Base-by-base conservation (phyloP, 1,139 yeast species). In the Hyphopichia wangnamkhiaoensis region DNA sequence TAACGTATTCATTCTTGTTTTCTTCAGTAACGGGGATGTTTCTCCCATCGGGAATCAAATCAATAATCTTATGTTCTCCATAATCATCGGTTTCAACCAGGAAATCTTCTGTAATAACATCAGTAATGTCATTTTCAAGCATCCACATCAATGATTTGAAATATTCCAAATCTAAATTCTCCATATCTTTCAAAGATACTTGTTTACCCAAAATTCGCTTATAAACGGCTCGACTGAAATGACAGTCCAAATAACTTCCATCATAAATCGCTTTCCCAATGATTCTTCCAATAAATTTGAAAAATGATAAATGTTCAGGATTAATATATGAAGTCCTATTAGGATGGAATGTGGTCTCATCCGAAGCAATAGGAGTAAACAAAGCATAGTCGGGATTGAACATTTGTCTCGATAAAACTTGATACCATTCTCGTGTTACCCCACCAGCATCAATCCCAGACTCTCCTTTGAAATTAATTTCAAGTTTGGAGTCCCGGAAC, bases 381-480 rank as follows among this genome's bases (percentile, higher is more conserved):
- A 94, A 68, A 0, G 97, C 98, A 66, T 91, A 91, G 54, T 90
- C 96, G 0, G 98, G 96, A 57, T 93, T 91, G 65, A 93, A 90
- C 88, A 94, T 91, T 61, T 93, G 98, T 45, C 97, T 74, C 0
- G 97, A 84, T 41, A 94, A 66, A 8, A 91, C 96, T 58, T 90
- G 98, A 56, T 84, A 91, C 98, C 98, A 94, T 61, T 94, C 99
- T 54, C 98, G 74, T 0, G 97, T 89, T 17, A 94, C 84, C 37
- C 99, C 99, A 51, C 99, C 99, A 2, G 97, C 98, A 71, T 94
- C 99, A 37, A 93, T 88, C 50, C 98, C 99, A 42, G 87, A 86
- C 59, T 94, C 99, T 3, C 96, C 96, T 50, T 83, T 84, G 67
- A 94, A 94, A 24, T 76, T 77, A 33, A 94, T 82, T 40, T 86